These are phyloP conservation scores for Adansonia grandidieri DNA, from an alignment of 441 rosid species.

Conservation along the genomic window DNA sequence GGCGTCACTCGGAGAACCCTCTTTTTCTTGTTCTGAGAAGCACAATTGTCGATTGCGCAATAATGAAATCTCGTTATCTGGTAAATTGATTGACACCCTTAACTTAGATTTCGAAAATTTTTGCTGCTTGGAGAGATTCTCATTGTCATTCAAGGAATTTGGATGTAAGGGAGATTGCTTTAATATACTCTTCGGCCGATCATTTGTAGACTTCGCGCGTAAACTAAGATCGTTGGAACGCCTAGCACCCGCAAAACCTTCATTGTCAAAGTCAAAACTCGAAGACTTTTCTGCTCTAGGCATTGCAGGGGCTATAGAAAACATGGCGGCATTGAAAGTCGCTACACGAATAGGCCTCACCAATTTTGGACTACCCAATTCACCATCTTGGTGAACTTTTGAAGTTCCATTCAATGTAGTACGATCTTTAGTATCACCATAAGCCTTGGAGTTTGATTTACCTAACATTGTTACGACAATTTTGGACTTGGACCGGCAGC, in stretches of 20 bases:
- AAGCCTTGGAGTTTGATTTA: conserved; percentile 37
- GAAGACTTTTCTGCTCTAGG: conserved; percentile 44
- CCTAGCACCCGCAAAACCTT: conserved; percentile 27
- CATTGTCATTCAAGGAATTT: conserved; percentile 30
- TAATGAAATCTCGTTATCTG: conserved; percentile 89
- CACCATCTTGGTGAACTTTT: conserved; percentile 45
- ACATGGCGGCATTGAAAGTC: conserved; percentile 84
- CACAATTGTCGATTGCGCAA: conserved; percentile 61
- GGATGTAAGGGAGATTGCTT: conserved; percentile 74
- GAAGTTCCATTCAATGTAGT: conserved; percentile 39
- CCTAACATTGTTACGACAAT: conserved; percentile 48
- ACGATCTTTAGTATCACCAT: conserved; percentile 17
- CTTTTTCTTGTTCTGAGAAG: conserved; percentile 51
- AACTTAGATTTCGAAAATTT: conserved; percentile 67
- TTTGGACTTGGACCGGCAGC: conserved; percentile 53
- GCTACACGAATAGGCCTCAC: conserved; percentile 64
- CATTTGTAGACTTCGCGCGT: conserved; percentile 55
- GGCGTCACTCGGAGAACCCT: conserved; percentile 35
- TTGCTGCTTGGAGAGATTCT: conserved; percentile 49
- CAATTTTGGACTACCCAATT: conserved; percentile 33
- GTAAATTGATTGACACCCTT: conserved; percentile 88
- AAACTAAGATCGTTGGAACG: conserved; percentile 28
- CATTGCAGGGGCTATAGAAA: conserved; percentile 91
- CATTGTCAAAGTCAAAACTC: conserved; percentile 39
- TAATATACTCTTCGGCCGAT: conserved; percentile 80